phyloP scores from a whole-genome alignment of 1,284 basidiomycete genomes.

The Cerrena zonata region DNA sequence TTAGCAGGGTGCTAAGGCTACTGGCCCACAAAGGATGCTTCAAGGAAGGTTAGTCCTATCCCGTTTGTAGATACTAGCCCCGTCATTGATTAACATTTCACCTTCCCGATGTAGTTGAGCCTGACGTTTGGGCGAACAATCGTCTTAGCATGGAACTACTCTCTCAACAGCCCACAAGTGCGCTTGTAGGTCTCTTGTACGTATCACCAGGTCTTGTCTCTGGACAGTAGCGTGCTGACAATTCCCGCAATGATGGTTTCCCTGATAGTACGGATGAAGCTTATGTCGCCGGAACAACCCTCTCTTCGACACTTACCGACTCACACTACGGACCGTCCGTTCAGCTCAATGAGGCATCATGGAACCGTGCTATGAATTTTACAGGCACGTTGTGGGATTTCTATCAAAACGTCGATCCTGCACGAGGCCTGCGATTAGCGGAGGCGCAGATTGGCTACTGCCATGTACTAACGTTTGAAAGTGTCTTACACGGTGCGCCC shows the following conservation, averaged over 20 bases:
- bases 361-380: not conserved
- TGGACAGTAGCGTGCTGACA: no score
- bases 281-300: not conserved
- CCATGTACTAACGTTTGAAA: not conserved
- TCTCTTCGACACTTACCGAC: not conserved
- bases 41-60: slow-evolving; percentile 27
- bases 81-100: slow-evolving; percentile 7
- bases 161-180: slow-evolving; percentile 7
- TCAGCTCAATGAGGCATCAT: not conserved
- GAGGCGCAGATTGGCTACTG: not conserved
- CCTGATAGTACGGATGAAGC: slow-evolving; percentile 16
- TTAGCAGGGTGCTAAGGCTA: slow-evolving; percentile 31
- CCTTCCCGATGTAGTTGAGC: not conserved
- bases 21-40: slow-evolving; percentile 34
- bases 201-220: not conserved
- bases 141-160: slow-evolving; percentile 14
- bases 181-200: slow-evolving; percentile 7
- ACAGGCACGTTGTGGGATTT: not conserved
- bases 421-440: not conserved
- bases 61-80: not conserved
- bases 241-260: no score
- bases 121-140: slow-evolving; percentile 22
- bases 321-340: not conserved
- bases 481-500: not conserved
- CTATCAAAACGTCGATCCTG: not conserved